Conservation (phyloP, 225 moss, liverwort and hornwort species). For the Polytrichum formosum region DNA sequence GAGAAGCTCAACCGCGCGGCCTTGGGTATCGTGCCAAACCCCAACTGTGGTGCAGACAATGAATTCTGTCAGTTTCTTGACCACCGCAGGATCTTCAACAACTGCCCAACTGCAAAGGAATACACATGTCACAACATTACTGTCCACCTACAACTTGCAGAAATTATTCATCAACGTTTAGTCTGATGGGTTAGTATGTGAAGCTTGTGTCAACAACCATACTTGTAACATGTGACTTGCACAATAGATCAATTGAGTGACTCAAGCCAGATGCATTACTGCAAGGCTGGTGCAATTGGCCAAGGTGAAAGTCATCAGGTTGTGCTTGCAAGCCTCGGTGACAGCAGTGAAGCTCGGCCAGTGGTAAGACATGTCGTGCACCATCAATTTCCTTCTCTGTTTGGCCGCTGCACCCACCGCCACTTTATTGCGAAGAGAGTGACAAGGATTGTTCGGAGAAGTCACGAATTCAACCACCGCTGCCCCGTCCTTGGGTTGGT, state of each 20-base stretch:
- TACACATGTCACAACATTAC: no score
- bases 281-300: no score
- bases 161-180: no score
- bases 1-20: slow-evolving; percentile 22
- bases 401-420: background rate
- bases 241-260: no score
- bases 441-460: slow-evolving; percentile 29
- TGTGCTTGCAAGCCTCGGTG: slow-evolving; percentile 9
- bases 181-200: no score
- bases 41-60: slow-evolving; percentile 12
- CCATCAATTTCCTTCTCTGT: background rate
- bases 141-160: no score
- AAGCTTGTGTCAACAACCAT: no score
- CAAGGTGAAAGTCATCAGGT: slow-evolving; percentile 23
- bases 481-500: background rate
- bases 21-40: slow-evolving; percentile 26
- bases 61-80: no score
- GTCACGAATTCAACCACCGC: slow-evolving; percentile 28
- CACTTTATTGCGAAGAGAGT: slow-evolving; percentile 4
- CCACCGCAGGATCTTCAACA: no score
- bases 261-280: background rate
- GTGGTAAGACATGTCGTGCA: slow-evolving; percentile 38
- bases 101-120: slow-evolving; percentile 1
- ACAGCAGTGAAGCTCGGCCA: slow-evolving; percentile 36
- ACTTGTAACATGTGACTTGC: no score